Evolutionary conservation across 371 early-diverging fungal species (phyloP).

Genomic region (Zopfochytrium polystomum): DNA sequence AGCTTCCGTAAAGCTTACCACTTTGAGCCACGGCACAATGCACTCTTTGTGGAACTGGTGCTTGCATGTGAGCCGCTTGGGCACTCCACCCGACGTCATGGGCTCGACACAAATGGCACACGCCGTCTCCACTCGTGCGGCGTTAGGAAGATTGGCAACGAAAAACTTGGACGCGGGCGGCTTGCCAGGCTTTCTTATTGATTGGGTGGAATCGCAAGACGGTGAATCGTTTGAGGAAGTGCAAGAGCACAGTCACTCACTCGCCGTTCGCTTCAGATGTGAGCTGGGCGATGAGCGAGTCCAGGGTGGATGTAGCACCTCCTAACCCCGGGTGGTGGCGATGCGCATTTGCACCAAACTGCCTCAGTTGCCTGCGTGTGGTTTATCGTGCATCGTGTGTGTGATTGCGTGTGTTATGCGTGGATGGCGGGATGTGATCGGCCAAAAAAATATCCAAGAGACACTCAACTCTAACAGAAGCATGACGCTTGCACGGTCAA

Average conservation of each 20-base stretch:
- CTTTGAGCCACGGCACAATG: slow-evolving; percentile 56
- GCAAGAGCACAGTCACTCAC: too few relatives aligned
- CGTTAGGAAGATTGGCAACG: slow-evolving; percentile 49
- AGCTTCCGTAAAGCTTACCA: too few relatives aligned
- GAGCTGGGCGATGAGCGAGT: slow-evolving; percentile 6
- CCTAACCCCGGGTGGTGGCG: too few relatives aligned
- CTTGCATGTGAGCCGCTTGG: slow-evolving; percentile 62
- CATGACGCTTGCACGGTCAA: background rate
- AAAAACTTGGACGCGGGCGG: slow-evolving; percentile 66
- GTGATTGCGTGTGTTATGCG: background rate
- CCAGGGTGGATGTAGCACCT: background rate
- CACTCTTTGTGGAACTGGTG: slow-evolving; percentile 68
- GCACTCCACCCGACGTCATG: slow-evolving; percentile 34
- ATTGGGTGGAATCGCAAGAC: too few relatives aligned
- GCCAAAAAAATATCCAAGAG: background rate
- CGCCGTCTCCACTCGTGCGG: slow-evolving; percentile 45
- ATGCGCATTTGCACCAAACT: background rate
- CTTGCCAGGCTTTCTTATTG: slow-evolving; percentile 33
- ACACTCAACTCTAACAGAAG: background rate
- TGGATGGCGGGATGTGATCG: slow-evolving; percentile 2
- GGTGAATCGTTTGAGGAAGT: too few relatives aligned
- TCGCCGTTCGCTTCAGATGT: slow-evolving; percentile 17
- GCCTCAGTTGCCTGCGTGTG: slow-evolving; percentile 3
- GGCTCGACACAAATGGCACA: slow-evolving; percentile 70
- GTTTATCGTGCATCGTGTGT: slow-evolving; percentile 1